Base-by-base conservation (phyloP, 495 filamentous ascomycete species). In the Penicillium salamii region DNA sequence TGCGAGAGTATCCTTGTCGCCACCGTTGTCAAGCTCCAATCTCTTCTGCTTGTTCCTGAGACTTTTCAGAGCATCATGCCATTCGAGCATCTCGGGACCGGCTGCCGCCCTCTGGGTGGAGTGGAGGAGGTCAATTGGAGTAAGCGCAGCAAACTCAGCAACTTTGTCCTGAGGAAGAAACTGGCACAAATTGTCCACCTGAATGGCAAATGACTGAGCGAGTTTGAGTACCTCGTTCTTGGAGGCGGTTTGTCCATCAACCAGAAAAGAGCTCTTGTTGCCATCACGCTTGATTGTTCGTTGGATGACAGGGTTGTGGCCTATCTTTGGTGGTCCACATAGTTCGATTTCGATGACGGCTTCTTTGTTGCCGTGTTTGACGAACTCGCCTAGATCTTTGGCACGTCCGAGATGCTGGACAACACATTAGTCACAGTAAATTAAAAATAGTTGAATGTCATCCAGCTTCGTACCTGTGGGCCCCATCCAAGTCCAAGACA, bases 121-220 rank as follows among this genome's bases (percentile, higher is more conserved):
- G 32, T 79, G 72, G 2, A 99, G 78, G 14, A 96, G 77, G n/a
- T 95, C 87, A n/a, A 91, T 73, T 0, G 90, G 87, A 6, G 82
- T 86, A 53, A 97, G 77, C 12, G 80, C 87, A 8, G 93, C 89
- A 61, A 99, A 99, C 53, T 96, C 91, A 19, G 89, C 89, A 5
- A 99, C 95, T 58, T 90, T 88, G 62, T 99, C 93, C 65, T 99
- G 93, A 1, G 93, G 93, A 29, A 99, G 77, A 58, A 99, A 99
- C 68, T 97, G 93, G 64, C 93, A 99, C 2, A 97, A 77, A 57
- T 99, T 99, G 68, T 97, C 93, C 60, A 97, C 86, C 67, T 97
- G 95, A 29, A 97, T 97, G 18, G 83, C 78, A 47, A 95, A 84
- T 0, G 72, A 78, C 41, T 71, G 81, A 14, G 82, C 83, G 28